Conservation (phyloP, 108 stramenopile genomes). For the Asterionellopsis glacialis region DNA sequence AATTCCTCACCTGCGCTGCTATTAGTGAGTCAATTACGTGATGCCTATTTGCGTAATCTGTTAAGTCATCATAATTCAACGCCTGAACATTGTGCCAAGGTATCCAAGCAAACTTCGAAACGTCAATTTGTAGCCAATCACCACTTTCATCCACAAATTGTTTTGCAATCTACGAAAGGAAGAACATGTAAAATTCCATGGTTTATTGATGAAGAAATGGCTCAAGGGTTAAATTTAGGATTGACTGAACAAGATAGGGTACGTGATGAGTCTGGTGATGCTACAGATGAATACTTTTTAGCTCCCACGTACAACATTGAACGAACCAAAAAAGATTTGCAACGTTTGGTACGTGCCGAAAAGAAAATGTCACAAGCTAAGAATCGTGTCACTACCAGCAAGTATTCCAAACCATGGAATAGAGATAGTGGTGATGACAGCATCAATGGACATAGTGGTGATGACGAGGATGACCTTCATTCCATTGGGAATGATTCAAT, state of each 20-base stretch:
- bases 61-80: background rate
- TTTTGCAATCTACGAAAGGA: slow-evolving; percentile 15
- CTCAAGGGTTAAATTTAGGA: slow-evolving; percentile 16
- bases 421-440: too few relatives aligned
- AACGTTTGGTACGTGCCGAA: slow-evolving; percentile 7
- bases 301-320: slow-evolving; percentile 22
- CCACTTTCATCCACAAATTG: slow-evolving; percentile 38
- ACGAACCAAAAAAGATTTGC: slow-evolving; percentile 27
- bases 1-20: slow-evolving; percentile 14
- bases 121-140: slow-evolving; percentile 35
- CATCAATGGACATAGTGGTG: too few relatives aligned
- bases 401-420: too few relatives aligned
- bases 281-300: slow-evolving; percentile 29
- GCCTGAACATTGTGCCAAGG: background rate
- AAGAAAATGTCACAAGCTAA: background rate
- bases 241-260: slow-evolving; percentile 22
- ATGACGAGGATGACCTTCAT: too few relatives aligned
- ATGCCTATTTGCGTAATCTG: slow-evolving; percentile 30
- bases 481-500: too few relatives aligned
- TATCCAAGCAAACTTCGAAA: background rate
- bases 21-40: slow-evolving; percentile 25
- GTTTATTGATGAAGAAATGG: slow-evolving; percentile 26
- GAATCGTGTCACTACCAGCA: background rate
- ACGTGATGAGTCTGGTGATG: slow-evolving; percentile 14
- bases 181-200: slow-evolving; percentile 26